Conservation (phyloP, 2,329 filamentous ascomycete genomes). For the Phaeosphaeria sp. region DNA sequence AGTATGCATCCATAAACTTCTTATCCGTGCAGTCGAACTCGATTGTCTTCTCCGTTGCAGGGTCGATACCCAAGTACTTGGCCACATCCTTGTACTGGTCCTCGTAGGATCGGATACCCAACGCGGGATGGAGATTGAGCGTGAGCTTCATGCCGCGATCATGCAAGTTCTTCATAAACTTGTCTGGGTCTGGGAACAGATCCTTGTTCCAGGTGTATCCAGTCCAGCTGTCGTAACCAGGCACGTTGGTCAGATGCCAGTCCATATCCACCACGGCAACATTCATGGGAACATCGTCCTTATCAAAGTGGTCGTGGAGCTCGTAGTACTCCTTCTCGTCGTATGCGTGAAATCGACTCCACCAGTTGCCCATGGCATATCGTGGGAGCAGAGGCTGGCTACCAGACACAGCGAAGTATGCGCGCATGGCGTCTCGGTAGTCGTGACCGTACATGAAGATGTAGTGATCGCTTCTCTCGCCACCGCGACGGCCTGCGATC, state of each 20-base stretch:
- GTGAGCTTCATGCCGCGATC: conserved; percentile 61
- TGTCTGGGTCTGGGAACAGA: conserved; percentile 63
- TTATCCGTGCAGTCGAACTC: conserved; percentile 63
- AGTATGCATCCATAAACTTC: conserved; percentile 65
- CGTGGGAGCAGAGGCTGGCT: conserved; percentile 63
- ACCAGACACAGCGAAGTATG: conserved; percentile 64
- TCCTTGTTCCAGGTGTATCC: conserved; percentile 69
- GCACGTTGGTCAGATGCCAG: conserved; percentile 61
- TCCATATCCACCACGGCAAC: conserved; percentile 72
- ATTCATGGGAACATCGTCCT: conserved; percentile 61
- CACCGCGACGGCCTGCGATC: conserved; percentile 56
- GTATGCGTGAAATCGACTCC: conserved; percentile 69
- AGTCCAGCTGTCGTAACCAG: conserved; percentile 60
- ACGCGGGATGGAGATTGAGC: conserved; percentile 69
- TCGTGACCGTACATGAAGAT: conserved; percentile 67
- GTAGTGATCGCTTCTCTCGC: conserved; percentile 64
- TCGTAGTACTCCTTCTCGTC: conserved; percentile 61
- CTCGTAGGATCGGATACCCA: conserved; percentile 64
- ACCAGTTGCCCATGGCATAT: conserved; percentile 70
- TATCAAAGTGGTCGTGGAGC: conserved; percentile 64
- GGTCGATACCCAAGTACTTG: conserved; percentile 59
- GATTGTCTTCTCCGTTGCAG: conserved; percentile 58
- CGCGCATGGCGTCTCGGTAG: conserved; percentile 61
- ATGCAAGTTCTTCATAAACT: conserved; percentile 61
- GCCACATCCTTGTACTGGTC: conserved; percentile 64